A percentile compares a stretch with the other conserved stretches of the same genome.
phyloP scores from a whole-genome alignment of 1,284 basidiomycete genomes.

The Puccinia coronata region DNA sequence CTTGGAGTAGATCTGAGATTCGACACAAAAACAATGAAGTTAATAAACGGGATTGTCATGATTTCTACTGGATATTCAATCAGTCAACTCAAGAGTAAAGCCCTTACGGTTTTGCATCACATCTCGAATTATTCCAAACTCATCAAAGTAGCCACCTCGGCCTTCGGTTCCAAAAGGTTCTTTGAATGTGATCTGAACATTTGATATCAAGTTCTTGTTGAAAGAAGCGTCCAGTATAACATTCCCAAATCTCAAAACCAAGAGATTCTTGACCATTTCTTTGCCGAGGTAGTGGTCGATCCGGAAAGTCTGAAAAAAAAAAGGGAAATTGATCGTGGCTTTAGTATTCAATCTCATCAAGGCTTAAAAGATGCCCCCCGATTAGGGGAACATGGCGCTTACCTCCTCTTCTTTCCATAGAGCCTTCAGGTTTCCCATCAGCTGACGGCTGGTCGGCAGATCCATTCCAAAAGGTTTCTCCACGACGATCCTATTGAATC shows the following conservation, averaged over 20 bases:
- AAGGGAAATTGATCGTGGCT: no score
- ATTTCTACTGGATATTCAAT: neutral
- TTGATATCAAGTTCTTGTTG: slow-evolving; percentile 91
- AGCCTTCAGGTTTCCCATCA: slow-evolving; percentile 75
- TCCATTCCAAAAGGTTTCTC: slow-evolving; percentile 98
- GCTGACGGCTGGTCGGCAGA: slow-evolving; percentile 76
- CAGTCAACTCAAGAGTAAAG: neutral
- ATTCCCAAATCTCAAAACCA: slow-evolving; percentile 91
- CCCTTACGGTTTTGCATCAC: slow-evolving; percentile 90
- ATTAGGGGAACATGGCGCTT: neutral
- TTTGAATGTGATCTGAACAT: slow-evolving; percentile 97
- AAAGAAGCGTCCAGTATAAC: slow-evolving; percentile 79
- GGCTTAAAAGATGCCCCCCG: neutral
- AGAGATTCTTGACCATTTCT: slow-evolving; percentile 97
- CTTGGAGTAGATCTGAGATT: slow-evolving; percentile 78
- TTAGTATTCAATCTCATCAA: slow-evolving; percentile 11
- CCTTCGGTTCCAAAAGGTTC: slow-evolving; percentile 96
- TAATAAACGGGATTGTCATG: neutral
- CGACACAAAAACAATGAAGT: neutral
- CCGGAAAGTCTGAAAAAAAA: slow-evolving; percentile 70
- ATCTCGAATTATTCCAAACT: slow-evolving; percentile 96
- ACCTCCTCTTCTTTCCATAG: slow-evolving; percentile 86
- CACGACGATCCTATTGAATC: slow-evolving; percentile 84
- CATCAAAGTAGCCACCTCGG: slow-evolving; percentile 95
- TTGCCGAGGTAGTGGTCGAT: slow-evolving; percentile 98